Evolutionary conservation across 257 asterid species (phyloP), one percentile per base, ranked within the genome.

Genomic region (Knoxia roxburghii): DNA sequence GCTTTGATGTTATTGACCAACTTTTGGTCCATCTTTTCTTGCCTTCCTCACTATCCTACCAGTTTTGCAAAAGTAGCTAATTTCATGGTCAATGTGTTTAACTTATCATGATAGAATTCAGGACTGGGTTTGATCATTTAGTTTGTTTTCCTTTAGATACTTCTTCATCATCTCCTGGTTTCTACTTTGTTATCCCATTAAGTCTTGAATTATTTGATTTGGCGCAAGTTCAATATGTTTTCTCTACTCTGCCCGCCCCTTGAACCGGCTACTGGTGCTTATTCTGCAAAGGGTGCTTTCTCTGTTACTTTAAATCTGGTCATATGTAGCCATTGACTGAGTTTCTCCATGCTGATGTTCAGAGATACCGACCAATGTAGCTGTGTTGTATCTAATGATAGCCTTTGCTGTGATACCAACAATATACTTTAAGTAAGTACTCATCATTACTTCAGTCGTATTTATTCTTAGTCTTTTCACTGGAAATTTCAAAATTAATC

Each of bases 391-490:
- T 67, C 71, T 88, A 43, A 90, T 94, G 99, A 80, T 90, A 77
- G 33, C 76, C 72, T 84, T 82, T 75, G 97, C 90, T 62, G 97
- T 94, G 64, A 83, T 90, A 68, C 99, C 99, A 33, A 94, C 99
- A 6, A 53, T 86, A 68, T 64, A 82, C 40, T 83, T 80, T 85
- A 90, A 90, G 97, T 90, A 70, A 88, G 97, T 82, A 27, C 20
- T 45, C 30, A 73, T 76, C 66, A 40, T n/a, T 55, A 49, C 30
- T 2, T 40, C 50, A 20, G 14, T 59, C 18, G 32, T 23, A 24
- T 2, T 27, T 53, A 35, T 57, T 39, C 66, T 30, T 17, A 12
- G 11, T 20, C 2, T 51, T 13, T 20, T 14, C 24, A 35, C 14
- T 7, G 18, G 11, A 14, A 13, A 6, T 51, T 51, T 37, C n/a